Base-by-base conservation (phyloP, 2,329 filamentous ascomycete genomes). In the Claviceps arundinis region DNA sequence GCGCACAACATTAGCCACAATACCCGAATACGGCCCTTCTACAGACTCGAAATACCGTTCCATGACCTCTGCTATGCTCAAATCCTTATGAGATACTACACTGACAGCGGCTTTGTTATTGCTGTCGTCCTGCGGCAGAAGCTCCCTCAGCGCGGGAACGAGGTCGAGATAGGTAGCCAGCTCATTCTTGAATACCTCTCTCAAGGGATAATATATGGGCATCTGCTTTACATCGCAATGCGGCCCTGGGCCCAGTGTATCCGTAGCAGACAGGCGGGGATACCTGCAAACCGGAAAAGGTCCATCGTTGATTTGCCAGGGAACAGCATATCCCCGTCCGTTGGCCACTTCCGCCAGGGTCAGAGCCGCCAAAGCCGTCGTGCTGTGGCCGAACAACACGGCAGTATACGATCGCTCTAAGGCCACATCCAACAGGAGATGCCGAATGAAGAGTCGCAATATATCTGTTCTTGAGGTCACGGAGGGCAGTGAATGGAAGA, bases 1-100 rank as follows among this genome's bases (percentile, higher is more conserved):
- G 56, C 89, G 81, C 5, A 96, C 91, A 9, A 98, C 93, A 64
- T 98, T 98, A 37, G 90, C 85, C 58, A 98, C 90, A 52, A 97
- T 89, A 52, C 87, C 88, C 3, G 90, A 87, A 62, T 94, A 96
- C 54, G 85, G 85, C 57, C 81, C 80, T 64, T 95, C 90, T 16
- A 95, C 66, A 41, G 88, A 42, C 58, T 81, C 80, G 62, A 98
- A 95, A 66, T 96, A 98, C 53, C 89, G 83, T 53, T 76, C 72
- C 84, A 97, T 90, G 51, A 98, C 78, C 59, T 90, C 85, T 63
- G 96, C 89, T 60, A 98, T 96, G 46, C 89, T 94, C 46, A 88
- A 77, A 57, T 89, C 84, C 63, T 84, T 87, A 58, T 85, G 82
- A 37, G 79, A 85, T 3, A 81, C 68, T 62, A 85, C 67, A 49